phyloP scores from a whole-genome alignment of 2,329 filamentous ascomycete species.

The Claviceps sp. region DNA sequence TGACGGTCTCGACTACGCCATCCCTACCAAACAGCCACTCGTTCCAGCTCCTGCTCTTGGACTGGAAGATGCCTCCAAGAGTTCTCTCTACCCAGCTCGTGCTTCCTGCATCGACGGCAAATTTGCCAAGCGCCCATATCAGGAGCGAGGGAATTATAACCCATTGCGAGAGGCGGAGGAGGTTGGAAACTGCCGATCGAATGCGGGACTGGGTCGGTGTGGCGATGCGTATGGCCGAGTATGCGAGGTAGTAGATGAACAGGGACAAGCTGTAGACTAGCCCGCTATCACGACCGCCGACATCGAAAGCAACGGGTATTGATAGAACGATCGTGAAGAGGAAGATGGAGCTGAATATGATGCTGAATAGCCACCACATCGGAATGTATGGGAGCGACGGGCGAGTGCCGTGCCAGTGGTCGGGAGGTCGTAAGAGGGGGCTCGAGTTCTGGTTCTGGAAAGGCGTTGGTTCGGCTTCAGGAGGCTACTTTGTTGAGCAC shows the following conservation, averaged over 20 bases:
- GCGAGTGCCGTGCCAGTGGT: conserved; percentile 8
- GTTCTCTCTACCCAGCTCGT: conserved; percentile 74
- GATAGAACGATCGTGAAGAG: conserved; percentile 87
- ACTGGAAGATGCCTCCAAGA: conserved; percentile 51
- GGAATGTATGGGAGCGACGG: conserved; percentile 21
- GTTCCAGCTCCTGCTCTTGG: conserved; percentile 50
- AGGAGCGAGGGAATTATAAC: conserved; percentile 72
- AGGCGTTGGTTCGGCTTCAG: neutral
- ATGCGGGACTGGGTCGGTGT: conserved; percentile 70
- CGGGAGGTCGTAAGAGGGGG: neutral
- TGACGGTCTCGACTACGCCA: conserved; percentile 65
- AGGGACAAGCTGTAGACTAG: conserved; percentile 86
- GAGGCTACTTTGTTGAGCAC: neutral
- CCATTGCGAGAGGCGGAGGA: conserved; percentile 71
- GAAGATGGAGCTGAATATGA: conserved; percentile 70
- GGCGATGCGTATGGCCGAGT: conserved; percentile 65
- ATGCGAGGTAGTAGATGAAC: conserved; percentile 80
- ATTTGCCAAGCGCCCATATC: conserved; percentile 92
- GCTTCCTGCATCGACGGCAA: conserved; percentile 74
- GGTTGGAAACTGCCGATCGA: conserved; percentile 54
- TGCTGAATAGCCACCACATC: conserved; percentile 76
- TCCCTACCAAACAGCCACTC: conserved; percentile 85
- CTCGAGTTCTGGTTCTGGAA: neutral
- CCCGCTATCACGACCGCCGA: conserved; percentile 86
- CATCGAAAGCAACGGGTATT: conserved; percentile 94